phyloP scores from a whole-genome alignment of 495 filamentous ascomycete genomes.

The Daldinia vernicosa region DNA sequence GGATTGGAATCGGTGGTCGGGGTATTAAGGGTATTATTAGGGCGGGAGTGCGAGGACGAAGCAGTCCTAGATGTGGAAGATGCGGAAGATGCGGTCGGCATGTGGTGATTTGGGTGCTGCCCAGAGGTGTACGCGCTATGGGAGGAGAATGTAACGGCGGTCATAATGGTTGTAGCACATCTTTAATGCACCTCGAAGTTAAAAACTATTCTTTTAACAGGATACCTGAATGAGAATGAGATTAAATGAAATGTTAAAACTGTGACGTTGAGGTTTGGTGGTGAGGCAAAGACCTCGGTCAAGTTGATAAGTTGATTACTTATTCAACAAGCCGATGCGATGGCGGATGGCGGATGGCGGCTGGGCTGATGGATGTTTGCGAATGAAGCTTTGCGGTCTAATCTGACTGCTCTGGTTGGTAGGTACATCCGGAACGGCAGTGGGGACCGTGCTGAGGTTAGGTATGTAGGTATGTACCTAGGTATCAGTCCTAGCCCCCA shows the following conservation, averaged over 20 bases:
- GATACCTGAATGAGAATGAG: too few species aligned
- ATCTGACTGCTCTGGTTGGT: slow-evolving; percentile 22
- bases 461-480: not conserved
- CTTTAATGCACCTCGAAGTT: slow-evolving; percentile 24
- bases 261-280: slow-evolving; percentile 8
- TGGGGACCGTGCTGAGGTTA: slow-evolving; percentile 10
- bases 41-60: slow-evolving; percentile 13
- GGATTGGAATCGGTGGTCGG: slow-evolving; percentile 3
- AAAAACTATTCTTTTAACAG: too few species aligned
- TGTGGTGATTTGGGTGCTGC: slow-evolving; percentile 21
- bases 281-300: slow-evolving; percentile 19
- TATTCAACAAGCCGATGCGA: slow-evolving; percentile 28
- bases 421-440: slow-evolving; percentile 36
- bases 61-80: slow-evolving; percentile 17
- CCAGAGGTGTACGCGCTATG: slow-evolving; percentile 37
- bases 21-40: not conserved
- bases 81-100: slow-evolving; percentile 23
- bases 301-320: slow-evolving; percentile 10
- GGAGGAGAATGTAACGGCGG: slow-evolving; percentile 31
- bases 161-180: slow-evolving; percentile 36
- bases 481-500: not conserved
- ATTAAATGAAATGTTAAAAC: not conserved
- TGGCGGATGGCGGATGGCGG: slow-evolving; percentile 8
- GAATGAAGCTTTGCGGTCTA: slow-evolving; percentile 35
- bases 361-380: slow-evolving; percentile 37